Evolutionary conservation across 1,284 basidiomycete species (phyloP).

Genomic region (Apiotrichum brassicae): DNA sequence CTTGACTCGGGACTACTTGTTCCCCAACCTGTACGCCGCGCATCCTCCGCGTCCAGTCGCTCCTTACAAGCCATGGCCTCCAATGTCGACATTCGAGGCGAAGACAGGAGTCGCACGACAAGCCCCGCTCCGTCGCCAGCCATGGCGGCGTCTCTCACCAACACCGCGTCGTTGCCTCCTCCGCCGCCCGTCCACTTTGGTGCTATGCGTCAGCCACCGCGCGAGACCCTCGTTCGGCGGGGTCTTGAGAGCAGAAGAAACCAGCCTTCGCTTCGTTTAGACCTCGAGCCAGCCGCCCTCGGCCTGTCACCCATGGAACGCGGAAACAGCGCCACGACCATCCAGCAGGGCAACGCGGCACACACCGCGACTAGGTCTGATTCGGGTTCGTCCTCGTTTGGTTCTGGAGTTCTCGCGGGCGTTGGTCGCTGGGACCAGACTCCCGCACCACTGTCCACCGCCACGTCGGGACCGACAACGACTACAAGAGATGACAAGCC

Average conservation of each 20-base stretch:
- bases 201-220: neutral
- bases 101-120: neutral
- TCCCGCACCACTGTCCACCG: conserved; percentile 30
- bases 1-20: conserved; percentile 17
- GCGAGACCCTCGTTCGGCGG: neutral
- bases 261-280: conserved; percentile 42
- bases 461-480: neutral
- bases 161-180: conserved; percentile 4
- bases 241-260: conserved; percentile 37
- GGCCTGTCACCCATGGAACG: neutral
- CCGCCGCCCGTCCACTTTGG: conserved; percentile 8
- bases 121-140: neutral
- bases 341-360: neutral
- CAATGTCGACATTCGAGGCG: conserved; percentile 26
- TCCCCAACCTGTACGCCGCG: conserved; percentile 23
- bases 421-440: conserved; percentile 40
- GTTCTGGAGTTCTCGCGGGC: conserved; percentile 32
- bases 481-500: conserved; percentile 15
- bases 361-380: neutral
- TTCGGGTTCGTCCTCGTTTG: conserved; percentile 32
- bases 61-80: conserved; percentile 30
- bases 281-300: conserved; percentile 38
- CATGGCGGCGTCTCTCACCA: neutral
- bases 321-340: too few species aligned
- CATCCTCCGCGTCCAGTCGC: conserved; percentile 19